Evolutionary conservation across 2,329 filamentous ascomycete species (phyloP).

Genomic region (Exophiala sp.): DNA sequence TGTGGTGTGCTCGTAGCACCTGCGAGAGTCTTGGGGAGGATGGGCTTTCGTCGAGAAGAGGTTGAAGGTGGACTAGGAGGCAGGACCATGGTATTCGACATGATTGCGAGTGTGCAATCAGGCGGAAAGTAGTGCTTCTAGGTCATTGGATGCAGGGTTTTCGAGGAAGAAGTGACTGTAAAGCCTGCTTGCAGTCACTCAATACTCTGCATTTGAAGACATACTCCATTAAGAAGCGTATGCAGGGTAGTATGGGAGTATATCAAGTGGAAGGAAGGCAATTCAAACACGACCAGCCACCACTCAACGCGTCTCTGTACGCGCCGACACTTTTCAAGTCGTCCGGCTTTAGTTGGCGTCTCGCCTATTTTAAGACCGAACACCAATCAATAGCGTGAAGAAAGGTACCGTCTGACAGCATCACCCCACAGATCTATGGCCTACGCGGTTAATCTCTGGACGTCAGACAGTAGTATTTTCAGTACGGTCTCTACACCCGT

Average conservation of each 20-base stretch:
- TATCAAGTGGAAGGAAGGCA: not conserved
- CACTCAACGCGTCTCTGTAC: constrained; percentile 2
- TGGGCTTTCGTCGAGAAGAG: constrained; percentile 18
- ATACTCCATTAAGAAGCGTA: constrained; percentile 3
- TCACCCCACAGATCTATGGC: too few relatives aligned
- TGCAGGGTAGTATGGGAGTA: not conserved
- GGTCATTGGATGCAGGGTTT: not conserved
- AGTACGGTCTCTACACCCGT: too few relatives aligned
- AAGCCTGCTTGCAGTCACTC: constrained; percentile 20
- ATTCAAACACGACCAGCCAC: constrained; percentile 2
- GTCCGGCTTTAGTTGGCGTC: not conserved
- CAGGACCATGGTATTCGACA: constrained; percentile 27
- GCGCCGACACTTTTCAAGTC: not conserved
- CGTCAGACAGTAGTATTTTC: too few relatives aligned
- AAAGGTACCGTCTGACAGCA: too few relatives aligned
- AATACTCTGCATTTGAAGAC: not conserved
- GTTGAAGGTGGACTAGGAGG: constrained; percentile 28
- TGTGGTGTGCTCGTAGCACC: constrained; percentile 14
- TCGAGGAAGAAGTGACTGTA: not conserved
- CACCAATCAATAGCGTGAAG: too few relatives aligned
- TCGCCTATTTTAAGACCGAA: not conserved
- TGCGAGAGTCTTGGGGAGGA: not conserved
- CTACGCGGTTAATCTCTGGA: too few relatives aligned
- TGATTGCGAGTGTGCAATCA: constrained; percentile 9
- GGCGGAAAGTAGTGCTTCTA: not conserved